A percentile compares a stretch with the other conserved stretches of the same genome.
phyloP scores from a whole-genome alignment of 2,329 filamentous ascomycete species.

The Pseudogymnoascus sp. region DNA sequence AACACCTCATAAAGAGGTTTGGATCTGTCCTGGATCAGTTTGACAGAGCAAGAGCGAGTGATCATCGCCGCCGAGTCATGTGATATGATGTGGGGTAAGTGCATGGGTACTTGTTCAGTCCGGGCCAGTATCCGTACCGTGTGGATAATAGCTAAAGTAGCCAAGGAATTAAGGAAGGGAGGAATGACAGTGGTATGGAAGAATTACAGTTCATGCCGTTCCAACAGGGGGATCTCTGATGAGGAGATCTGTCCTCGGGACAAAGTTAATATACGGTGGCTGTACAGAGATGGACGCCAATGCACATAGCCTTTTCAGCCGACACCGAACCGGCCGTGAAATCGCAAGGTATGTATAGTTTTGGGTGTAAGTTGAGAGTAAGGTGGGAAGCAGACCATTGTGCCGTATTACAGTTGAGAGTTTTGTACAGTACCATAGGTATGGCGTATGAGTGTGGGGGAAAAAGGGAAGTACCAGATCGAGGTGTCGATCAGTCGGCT shows the following conservation, averaged over 20 bases:
- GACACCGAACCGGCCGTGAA: background rate
- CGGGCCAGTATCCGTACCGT: background rate
- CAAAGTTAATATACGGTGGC: background rate
- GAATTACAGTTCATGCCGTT: background rate
- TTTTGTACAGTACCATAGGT: background rate
- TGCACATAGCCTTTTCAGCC: constrained; percentile 5
- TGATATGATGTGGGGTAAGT: background rate
- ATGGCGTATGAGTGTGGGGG: background rate
- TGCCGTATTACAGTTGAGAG: background rate
- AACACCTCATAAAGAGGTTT: background rate
- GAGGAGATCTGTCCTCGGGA: constrained; percentile 5
- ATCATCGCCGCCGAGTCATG: background rate
- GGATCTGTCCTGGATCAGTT: background rate
- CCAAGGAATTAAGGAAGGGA: background rate
- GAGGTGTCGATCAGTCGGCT: background rate
- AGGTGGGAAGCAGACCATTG: background rate
- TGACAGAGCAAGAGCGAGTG: background rate
- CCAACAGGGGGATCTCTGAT: background rate
- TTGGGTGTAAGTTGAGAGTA: background rate
- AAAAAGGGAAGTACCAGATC: background rate
- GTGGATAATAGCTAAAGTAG: background rate
- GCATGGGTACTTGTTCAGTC: background rate
- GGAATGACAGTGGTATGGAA: background rate
- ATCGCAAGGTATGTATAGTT: background rate
- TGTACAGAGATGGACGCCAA: background rate